These are phyloP conservation scores for Kodamaea nitidulidarum DNA, from an alignment of 805 yeast genomes.

Conservation along the genomic window DNA sequence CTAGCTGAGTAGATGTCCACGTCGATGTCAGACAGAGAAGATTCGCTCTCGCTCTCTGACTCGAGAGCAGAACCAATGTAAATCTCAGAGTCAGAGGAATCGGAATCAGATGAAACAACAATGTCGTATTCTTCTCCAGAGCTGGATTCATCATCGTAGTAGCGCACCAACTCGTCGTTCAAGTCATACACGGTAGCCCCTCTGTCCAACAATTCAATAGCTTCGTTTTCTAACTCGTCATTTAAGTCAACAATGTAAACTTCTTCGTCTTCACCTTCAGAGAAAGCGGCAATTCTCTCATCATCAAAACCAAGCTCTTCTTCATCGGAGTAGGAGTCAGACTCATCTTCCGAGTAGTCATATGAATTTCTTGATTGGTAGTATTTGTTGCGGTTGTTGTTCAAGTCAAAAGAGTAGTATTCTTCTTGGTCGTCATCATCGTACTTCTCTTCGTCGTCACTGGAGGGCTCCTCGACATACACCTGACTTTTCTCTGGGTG, in stretches of 20 bases:
- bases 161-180: slow-evolving; percentile 23
- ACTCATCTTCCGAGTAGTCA: slow-evolving; percentile 8
- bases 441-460: slow-evolving; percentile 23
- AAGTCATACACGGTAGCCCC: slow-evolving; percentile 21
- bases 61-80: slow-evolving; percentile 6
- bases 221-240: slow-evolving; percentile 33
- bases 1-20: slow-evolving; percentile 14
- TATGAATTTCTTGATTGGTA: slow-evolving; percentile 11
- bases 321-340: slow-evolving; percentile 10
- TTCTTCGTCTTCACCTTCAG: slow-evolving; percentile 20
- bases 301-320: slow-evolving; percentile 15
- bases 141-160: slow-evolving; percentile 15
- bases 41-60: slow-evolving; percentile 9
- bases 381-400: slow-evolving; percentile 16
- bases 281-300: slow-evolving; percentile 15
- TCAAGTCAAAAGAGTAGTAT: slow-evolving; percentile 30
- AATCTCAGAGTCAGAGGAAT: slow-evolving; percentile 2
- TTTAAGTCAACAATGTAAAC: slow-evolving; percentile 24
- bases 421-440: slow-evolving; percentile 19
- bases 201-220: slow-evolving; percentile 20
- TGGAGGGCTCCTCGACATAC: slow-evolving; percentile 43
- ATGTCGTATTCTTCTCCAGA: slow-evolving; percentile 10
- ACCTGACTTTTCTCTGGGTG: slow-evolving; percentile 16
- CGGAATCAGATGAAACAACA: too few species aligned
- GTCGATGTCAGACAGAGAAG: slow-evolving; percentile 13